Percentiles rank a stretch among this genome's conserved stretches.
phyloP scores from a whole-genome alignment of 768 basidiomycete genomes.

The Rossbeevera mucosa region DNA sequence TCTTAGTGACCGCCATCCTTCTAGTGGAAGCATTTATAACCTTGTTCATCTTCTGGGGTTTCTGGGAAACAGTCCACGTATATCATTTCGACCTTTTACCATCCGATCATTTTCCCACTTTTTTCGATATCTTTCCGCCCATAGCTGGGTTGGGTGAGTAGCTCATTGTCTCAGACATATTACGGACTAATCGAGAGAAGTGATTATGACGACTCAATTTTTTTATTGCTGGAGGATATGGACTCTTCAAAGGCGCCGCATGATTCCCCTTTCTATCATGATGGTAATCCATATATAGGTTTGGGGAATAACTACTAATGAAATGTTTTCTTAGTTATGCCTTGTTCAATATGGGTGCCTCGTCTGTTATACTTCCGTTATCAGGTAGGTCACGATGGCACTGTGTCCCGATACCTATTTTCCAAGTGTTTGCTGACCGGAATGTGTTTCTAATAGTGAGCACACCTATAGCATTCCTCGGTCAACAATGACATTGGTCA shows the following conservation, averaged over 20 bases:
- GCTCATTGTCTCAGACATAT: neutral
- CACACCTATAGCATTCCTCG: neutral
- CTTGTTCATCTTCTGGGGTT: neutral
- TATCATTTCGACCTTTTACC: no score
- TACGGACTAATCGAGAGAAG: neutral
- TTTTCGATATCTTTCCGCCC: no score
- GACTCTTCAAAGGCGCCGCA: neutral
- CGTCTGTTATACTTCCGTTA: neutral
- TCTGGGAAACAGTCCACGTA: rapidly evolving
- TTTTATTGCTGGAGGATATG: conserved; percentile 25
- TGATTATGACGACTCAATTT: conserved; percentile 4
- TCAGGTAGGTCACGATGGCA: neutral
- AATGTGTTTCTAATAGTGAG: conserved; percentile 12
- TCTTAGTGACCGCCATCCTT: neutral
- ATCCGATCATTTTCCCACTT: no score
- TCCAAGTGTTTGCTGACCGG: no score
- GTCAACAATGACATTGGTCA: neutral
- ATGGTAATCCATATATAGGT: conserved; percentile 10
- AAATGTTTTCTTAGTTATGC: conserved; percentile 11
- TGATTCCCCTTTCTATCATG: conserved; percentile 11
- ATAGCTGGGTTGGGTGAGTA: neutral
- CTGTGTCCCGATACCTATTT: neutral
- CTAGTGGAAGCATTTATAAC: neutral
- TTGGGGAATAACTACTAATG: neutral
- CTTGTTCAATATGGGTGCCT: conserved; percentile 17